Evolutionary conservation across 2,329 filamentous ascomycete genomes (phyloP).

Genomic region (Pleoardoris graminearum): DNA sequence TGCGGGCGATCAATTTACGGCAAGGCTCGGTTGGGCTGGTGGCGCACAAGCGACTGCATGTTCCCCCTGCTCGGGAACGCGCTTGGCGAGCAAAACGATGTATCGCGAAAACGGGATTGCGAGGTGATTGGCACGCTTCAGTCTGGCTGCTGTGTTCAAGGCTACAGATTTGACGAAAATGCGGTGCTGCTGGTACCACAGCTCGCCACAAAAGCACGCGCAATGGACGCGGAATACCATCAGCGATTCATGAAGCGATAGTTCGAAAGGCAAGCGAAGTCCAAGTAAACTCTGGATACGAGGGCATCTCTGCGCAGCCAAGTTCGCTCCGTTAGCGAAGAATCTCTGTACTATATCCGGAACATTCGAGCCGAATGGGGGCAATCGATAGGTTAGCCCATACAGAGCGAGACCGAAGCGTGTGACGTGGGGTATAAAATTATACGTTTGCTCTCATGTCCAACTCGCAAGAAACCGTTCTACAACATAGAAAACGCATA

Average conservation of each 20-base stretch:
- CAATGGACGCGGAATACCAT: neutral
- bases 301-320: neutral
- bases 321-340: neutral
- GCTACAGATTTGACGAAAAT: neutral
- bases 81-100: constrained; percentile 10
- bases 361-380: neutral
- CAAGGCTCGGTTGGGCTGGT: constrained; percentile 6
- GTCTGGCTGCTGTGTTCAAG: neutral
- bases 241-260: no score
- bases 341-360: neutral
- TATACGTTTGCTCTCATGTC: no score
- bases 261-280: no score
- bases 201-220: neutral
- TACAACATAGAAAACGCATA: no score
- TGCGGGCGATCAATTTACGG: constrained; percentile 10
- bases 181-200: neutral
- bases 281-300: neutral
- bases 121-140: constrained; percentile 2
- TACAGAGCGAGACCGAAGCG: no score
- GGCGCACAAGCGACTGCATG: constrained; percentile 7
- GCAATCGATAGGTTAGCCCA: no score
- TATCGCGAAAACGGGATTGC: constrained; percentile 7
- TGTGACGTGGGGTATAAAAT: no score
- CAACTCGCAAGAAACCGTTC: no score
- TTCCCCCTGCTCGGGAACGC: neutral